Conservation (phyloP, 805 yeast genomes). For the Yamadazyma philogaea region DNA sequence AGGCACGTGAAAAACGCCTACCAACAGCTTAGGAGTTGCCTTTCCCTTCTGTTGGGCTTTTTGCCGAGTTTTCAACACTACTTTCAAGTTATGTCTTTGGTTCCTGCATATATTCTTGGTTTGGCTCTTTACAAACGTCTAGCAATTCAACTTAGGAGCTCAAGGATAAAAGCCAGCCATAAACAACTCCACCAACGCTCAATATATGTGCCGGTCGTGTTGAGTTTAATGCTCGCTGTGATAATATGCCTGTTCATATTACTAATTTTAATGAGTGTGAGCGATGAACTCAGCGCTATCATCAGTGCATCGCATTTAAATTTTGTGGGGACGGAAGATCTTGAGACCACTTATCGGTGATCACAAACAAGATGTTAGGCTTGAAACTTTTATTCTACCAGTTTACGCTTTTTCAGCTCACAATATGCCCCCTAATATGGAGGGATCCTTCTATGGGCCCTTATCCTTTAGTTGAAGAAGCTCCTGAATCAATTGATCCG, state of each 20-base stretch:
- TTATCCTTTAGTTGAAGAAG: neutral
- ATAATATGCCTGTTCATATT: neutral
- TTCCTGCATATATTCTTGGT: neutral
- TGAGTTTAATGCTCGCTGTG: neutral
- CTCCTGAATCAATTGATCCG: constrained; percentile 20
- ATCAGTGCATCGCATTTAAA: constrained; percentile 3
- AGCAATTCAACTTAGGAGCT: neutral
- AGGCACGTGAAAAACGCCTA: neutral
- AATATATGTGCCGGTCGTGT: neutral
- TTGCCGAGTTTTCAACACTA: neutral
- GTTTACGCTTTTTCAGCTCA: neutral
- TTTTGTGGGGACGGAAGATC: constrained; percentile 1
- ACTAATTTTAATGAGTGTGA: neutral
- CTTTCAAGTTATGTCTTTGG: neutral
- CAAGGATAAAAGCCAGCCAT: neutral
- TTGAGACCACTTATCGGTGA: constrained; percentile 4
- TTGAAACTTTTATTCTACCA: neutral
- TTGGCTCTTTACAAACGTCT: too few species aligned
- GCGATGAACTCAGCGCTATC: constrained; percentile 3
- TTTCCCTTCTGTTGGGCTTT: neutral
- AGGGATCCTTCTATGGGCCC: neutral
- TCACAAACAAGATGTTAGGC: neutral
- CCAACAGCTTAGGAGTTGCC: neutral
- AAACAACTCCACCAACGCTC: neutral
- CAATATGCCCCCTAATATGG: neutral